Evolutionary conservation across 108 stramenopile species (phyloP).

Genomic region (Fragilaria crotonensis): DNA sequence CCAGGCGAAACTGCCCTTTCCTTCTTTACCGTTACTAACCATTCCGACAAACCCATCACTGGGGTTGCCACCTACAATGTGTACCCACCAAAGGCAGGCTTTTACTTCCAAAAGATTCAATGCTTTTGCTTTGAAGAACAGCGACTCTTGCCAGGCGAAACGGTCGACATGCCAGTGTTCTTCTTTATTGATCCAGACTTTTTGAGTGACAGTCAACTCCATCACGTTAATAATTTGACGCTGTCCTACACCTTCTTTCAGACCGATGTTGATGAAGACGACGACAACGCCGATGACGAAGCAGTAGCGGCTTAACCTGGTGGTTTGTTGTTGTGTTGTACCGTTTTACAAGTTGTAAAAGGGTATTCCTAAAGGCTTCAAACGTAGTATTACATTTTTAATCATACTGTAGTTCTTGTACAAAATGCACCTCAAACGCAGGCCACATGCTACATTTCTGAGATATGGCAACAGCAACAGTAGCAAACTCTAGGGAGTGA

Average conservation of each 20-base stretch:
- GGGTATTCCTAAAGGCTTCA: no score
- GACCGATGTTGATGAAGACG: conserved; percentile 90
- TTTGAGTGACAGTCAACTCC: conserved; percentile 87
- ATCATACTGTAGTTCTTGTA: no score
- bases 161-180: conserved; percentile 99
- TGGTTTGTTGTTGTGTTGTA: no score
- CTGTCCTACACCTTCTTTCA: conserved; percentile 98
- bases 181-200: conserved; percentile 99
- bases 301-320: no score
- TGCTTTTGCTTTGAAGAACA: conserved; percentile 99
- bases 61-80: conserved; percentile 99
- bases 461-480: no score
- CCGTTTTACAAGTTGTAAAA: no score
- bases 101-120: conserved; percentile 99
- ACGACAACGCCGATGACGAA: conserved; percentile 45
- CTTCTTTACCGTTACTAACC: conserved; percentile 95
- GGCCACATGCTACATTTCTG: no score
- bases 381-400: no score
- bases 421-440: no score
- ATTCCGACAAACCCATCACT: conserved; percentile 90
- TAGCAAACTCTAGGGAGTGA: no score
- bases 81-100: conserved; percentile 90
- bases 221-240: conserved; percentile 85
- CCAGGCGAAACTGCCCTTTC: conserved; percentile 97
- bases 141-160: conserved; percentile 90